Evolutionary conservation across 2,329 filamentous ascomycete genomes (phyloP).

Genomic region (Talaromyces sp.): DNA sequence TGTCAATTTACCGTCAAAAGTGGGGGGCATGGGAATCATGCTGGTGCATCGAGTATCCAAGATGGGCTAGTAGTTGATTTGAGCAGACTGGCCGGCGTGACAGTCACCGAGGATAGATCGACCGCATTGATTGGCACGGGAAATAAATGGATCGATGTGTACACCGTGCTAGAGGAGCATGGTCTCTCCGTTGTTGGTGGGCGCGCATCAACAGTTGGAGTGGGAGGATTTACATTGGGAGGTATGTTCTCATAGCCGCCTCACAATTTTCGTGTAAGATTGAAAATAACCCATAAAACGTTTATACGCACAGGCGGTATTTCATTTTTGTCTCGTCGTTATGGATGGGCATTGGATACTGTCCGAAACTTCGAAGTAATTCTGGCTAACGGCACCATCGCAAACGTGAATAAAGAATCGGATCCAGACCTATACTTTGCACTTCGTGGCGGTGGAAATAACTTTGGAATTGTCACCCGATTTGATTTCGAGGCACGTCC

Average conservation of each 20-base stretch:
- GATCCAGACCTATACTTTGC: not conserved
- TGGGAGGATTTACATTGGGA: not conserved
- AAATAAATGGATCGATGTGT: not conserved
- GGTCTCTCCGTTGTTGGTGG: not conserved
- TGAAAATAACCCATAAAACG: too few species aligned
- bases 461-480: not conserved
- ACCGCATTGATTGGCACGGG: not conserved
- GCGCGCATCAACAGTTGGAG: not conserved
- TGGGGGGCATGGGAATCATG: not conserved
- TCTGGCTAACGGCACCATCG: not conserved
- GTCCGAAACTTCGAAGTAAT: not conserved
- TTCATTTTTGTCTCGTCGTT: not conserved
- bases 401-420: not conserved
- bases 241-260: too few species aligned
- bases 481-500: not conserved
- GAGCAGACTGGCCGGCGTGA: not conserved
- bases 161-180: not conserved
- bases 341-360: not conserved
- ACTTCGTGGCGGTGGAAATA: not conserved
- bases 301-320: too few species aligned
- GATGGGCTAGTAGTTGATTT: slow-evolving; percentile 1
- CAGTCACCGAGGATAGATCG: not conserved
- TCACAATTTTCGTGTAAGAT: too few species aligned
- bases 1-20: not conserved
- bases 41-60: not conserved